Evolutionary conservation across 2,329 filamentous ascomycete genomes (phyloP), one percentile per base, ranked within the genome.

Genomic region (Dactylonectria estremocensis): DNA sequence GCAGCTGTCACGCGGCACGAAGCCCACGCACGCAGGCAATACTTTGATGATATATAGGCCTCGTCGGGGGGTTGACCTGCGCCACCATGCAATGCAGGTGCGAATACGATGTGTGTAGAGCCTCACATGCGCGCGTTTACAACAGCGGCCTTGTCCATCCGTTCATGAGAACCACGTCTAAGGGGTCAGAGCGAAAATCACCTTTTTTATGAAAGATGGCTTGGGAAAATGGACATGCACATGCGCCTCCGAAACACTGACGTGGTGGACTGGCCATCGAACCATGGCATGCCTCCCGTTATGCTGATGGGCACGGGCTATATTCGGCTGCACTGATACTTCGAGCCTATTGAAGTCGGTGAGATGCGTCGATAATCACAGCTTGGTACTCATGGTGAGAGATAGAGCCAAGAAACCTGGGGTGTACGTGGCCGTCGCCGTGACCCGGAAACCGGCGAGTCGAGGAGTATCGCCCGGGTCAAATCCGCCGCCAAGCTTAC

Each of bases 301-400:
- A 68, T 18, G 43, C 53, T 9, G 53, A 60, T 52, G 48, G 46
- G 18, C 48, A 56, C 63, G 24, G 58, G 54, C 22, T 58, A 63
- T 7, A 46, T 62, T 48, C 62, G 62, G 6, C 49, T 52, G 9
- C 49, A 63, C 28, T 62, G 58, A 43, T 20, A 13, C 16, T 22
- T 14, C 7, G 28, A 56, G 14, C 43, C 49, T 43, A 60, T 60
- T 10, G 14, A 18, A 14, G 24, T 60, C 13, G 24, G 22, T 13
- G 49, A 56, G 16, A 11, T 18, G 14, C 24, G 59, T 63, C n/a
- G 46, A 48, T 6, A 40, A 59, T 10, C 46, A 55, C 16, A 52
- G n/a, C 63, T 59, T 63, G 54, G 31, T 55, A 59, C 24, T 66
- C 55, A 37, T 28, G 24, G 24, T 28, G 24, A 28, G 24, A 7